Base-by-base conservation (phyloP, 345 rosid genomes). In the Mallotus nudiflorus region DNA sequence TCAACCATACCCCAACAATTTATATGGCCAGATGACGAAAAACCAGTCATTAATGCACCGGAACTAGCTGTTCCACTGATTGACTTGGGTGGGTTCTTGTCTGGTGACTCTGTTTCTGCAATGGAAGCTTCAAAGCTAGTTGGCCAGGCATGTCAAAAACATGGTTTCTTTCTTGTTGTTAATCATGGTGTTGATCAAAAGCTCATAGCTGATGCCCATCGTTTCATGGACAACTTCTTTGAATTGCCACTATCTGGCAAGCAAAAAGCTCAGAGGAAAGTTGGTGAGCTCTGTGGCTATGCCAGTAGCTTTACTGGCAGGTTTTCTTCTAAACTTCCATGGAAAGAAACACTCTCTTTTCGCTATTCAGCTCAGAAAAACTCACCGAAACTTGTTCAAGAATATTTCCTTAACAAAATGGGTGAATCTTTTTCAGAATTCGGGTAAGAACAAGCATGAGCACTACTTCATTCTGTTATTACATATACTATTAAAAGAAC, bases 241-340 rank as follows among this genome's bases (percentile, higher is more conserved):
- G 84, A 85, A 59, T 70, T 96, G 77, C 87, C 96, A 14, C 90
- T 92, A 14, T 39, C 67, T 29, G 91, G 84, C 44, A 96, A 96
- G 81, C 91, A 85, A 73, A 82, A 66, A 72, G 92, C 93, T 69
- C 89, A 83, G 80, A 91, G 98, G 73, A 89, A 88, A 76, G 16
- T 69, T 11, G 99, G 98, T 2, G 98, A 91, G 83, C 84, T 79
- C 69, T 86, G 90, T 65, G 99, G 99, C 35, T 95, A 95, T 55
- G 99, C 99, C 5, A 92, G 98, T 73, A 95, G 98, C 77, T 95
- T 95, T 87, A 95, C 99, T 29, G 91, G 98, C 6, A 85, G 99
- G 65, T 95, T 95, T 74, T 82, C 91, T 49, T 84, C 91, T 40
- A 92, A 90, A 76, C 93, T 95, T 19, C 99, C 99, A 0, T 95